Evolutionary conservation across 2,329 filamentous ascomycete species (phyloP).

Genomic region (Chaetomium olivaceum): DNA sequence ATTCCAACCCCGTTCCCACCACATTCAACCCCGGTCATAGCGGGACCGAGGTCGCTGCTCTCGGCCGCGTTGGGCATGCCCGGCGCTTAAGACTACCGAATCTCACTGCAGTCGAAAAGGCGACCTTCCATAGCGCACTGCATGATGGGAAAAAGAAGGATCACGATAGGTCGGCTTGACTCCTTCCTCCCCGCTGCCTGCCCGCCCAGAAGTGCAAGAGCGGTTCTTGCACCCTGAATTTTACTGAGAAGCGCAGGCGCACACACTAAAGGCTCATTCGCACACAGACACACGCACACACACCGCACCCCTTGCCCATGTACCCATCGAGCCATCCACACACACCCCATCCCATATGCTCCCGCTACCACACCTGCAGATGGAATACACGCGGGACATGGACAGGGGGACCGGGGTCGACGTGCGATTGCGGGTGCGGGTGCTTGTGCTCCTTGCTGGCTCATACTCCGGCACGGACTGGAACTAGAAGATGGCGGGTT

Average conservation of each 20-base stretch:
- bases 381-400: slow-evolving; percentile 17
- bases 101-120: slow-evolving; percentile 28
- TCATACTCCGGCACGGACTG: background rate
- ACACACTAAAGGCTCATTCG: background rate
- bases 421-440: background rate
- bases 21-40: slow-evolving; percentile 29
- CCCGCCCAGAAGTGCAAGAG: slow-evolving; percentile 1
- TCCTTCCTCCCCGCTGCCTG: slow-evolving; percentile 9
- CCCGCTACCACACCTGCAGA: slow-evolving; percentile 4
- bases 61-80: slow-evolving; percentile 11
- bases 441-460: background rate
- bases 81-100: slow-evolving; percentile 31
- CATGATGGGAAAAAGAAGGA: slow-evolving; percentile 17
- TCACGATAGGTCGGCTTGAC: slow-evolving; percentile 17
- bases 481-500: slow-evolving; percentile 7
- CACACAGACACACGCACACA: background rate
- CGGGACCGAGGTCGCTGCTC: slow-evolving; percentile 14
- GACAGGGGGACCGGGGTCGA: slow-evolving; percentile 1
- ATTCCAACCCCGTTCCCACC: slow-evolving; percentile 1
- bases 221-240: slow-evolving; percentile 11
- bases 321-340: background rate
- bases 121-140: slow-evolving; percentile 27
- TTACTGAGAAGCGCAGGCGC: slow-evolving; percentile 13
- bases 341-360: background rate
- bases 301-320: background rate